Base-by-base conservation (phyloP, 169 alveolate species). In the Neospora caninum region DNA sequence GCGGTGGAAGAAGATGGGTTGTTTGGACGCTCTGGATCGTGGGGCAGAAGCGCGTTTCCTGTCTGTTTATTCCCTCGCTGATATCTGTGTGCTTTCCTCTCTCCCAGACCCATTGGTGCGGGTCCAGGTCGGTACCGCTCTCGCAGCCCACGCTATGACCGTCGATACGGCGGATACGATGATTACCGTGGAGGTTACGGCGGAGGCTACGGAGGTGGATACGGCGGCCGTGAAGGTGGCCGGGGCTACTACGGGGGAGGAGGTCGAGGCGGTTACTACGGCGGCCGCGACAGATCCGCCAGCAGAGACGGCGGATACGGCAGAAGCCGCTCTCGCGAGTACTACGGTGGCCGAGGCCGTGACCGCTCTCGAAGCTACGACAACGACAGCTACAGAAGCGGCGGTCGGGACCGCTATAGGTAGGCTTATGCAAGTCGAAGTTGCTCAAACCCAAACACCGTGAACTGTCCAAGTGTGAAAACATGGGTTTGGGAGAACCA, bases 111-210 rank as follows among this genome's bases (percentile, higher is more conserved):
- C 13, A 27, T 92, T 36, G 94, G 94, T 0, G 94, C 88, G 29
- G 94, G 91, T 70, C 69, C 34, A 38, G 91, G 91, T 43, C 91
- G 94, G 0, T 92, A 92, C 73, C 91, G 94, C 18, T 92, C 94
- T 80, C 94, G 91, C 70, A 80, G 91, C 53, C 94, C 94, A 27
- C 94, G 94, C 0, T 92, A 92, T 69, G 94, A 83, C 53, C 87
- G 88, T 22, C 78, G 94, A 20, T 88, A 88, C 49, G 92, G 94
- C 73, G 49, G 83, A 69, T 91, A 91, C 80, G 89, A 54, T 13
- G 89, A 42, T 31, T 43, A 82, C 80, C 58, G 91, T 20, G 88
- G 88, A 9, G 49, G 53, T 9, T 91, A 91, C 38, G 86, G 83
- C n/a, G 70, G 94, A 10, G 92, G 94, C 43, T 43, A 88, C 20